Conservation (phyloP, 305 asterid genomes). For the Fraxinus greggii region DNA sequence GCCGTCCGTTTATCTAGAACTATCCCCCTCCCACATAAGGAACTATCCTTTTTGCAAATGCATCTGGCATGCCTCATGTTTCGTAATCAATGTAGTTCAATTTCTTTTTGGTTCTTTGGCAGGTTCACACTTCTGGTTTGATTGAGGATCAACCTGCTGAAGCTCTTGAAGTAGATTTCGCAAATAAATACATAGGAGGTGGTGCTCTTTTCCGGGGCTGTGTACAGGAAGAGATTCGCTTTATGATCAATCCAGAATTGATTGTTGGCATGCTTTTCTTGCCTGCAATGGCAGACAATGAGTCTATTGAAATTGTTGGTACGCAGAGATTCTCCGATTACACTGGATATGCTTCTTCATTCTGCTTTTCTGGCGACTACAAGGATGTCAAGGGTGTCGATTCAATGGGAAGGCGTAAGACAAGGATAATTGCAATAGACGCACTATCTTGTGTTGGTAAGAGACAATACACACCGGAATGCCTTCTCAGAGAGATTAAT, state of each 20-base stretch:
- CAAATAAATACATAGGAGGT: slow-evolving; percentile 84
- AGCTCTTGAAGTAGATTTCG: slow-evolving; percentile 88
- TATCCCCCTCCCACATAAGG: neutral
- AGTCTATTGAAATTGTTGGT: slow-evolving; percentile 85
- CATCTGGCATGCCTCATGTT: slow-evolving; percentile 4
- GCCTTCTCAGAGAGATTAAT: slow-evolving; percentile 74
- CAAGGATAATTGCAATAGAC: slow-evolving; percentile 78
- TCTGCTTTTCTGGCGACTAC: slow-evolving; percentile 60
- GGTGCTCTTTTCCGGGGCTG: slow-evolving; percentile 85
- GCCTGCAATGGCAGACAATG: slow-evolving; percentile 77
- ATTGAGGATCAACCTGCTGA: slow-evolving; percentile 72
- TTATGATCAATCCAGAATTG: slow-evolving; percentile 90
- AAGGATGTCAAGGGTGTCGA: slow-evolving; percentile 57
- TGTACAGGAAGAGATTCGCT: slow-evolving; percentile 94
- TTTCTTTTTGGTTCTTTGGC: slow-evolving; percentile 13
- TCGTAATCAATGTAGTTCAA: neutral
- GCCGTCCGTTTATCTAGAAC: neutral
- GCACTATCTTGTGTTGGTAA: slow-evolving; percentile 67
- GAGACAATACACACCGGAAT: slow-evolving; percentile 57
- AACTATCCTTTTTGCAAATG: neutral
- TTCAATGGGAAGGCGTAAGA: slow-evolving; percentile 60
- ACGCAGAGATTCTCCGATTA: slow-evolving; percentile 80
- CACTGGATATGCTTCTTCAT: slow-evolving; percentile 80
- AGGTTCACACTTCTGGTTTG: slow-evolving; percentile 63
- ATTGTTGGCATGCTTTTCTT: slow-evolving; percentile 69